Percentiles rank a stretch among this genome's conserved stretches.
Conservation (phyloP, 2,329 filamentous ascomycete genomes). For the Cladophialophora yegresii region DNA sequence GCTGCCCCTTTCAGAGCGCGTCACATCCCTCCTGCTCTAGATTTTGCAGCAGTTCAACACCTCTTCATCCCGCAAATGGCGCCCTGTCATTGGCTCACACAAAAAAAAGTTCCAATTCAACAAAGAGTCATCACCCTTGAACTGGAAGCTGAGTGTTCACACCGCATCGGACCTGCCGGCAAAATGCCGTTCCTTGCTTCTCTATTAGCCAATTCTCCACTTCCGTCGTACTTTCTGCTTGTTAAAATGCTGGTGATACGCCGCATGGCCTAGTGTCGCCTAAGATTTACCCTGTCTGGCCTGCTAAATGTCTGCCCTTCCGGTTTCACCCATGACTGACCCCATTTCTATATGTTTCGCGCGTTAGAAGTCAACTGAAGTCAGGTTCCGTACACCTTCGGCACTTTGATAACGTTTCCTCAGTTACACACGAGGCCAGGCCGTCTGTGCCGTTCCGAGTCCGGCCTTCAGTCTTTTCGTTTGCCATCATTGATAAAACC, state of each 20-base stretch:
- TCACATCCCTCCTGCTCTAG: not conserved
- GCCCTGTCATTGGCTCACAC: slow-evolving; percentile 10
- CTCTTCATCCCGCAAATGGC: slow-evolving; percentile 8
- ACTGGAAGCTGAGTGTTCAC: not conserved
- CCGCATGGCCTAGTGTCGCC: slow-evolving; percentile 14
- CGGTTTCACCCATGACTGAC: slow-evolving; percentile 31
- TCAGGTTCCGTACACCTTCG: not conserved
- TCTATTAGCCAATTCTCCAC: slow-evolving; percentile 14
- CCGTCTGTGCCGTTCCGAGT: slow-evolving; percentile 16
- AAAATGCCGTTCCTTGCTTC: slow-evolving; percentile 6
- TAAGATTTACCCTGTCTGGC: slow-evolving; percentile 20
- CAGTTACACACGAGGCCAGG: slow-evolving; percentile 3
- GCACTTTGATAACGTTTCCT: slow-evolving; percentile 9
- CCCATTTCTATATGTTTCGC: slow-evolving; percentile 19
- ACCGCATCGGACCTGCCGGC: slow-evolving; percentile 8
- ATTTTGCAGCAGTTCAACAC: slow-evolving; percentile 7
- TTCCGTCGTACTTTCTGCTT: not conserved
- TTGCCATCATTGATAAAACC: slow-evolving; percentile 8
- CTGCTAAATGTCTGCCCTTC: slow-evolving; percentile 12
- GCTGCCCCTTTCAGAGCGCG: slow-evolving; percentile 7
- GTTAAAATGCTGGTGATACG: slow-evolving; percentile 19
- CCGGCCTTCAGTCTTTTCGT: not conserved
- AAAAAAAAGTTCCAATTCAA: slow-evolving; percentile 4
- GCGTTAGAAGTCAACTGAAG: slow-evolving; percentile 1
- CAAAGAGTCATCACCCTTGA: slow-evolving; percentile 1